A percentile compares a stretch with the other conserved stretches of the same genome.
Evolutionary conservation across 129 eudicot species (phyloP).

Genomic region (Tagetes erecta): DNA sequence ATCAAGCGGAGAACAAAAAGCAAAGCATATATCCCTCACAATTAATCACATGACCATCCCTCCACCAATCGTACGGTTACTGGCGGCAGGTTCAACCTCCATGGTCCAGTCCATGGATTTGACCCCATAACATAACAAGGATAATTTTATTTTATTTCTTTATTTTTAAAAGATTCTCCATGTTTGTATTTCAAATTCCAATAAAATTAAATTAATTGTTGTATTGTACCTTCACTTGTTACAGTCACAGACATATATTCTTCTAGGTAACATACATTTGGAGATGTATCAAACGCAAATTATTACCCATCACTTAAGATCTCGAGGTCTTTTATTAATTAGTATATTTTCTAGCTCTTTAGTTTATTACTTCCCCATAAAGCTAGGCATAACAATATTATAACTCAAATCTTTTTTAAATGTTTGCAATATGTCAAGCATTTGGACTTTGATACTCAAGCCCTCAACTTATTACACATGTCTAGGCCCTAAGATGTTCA

Average conservation of each 20-base stretch:
- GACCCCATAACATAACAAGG: constrained; percentile 23
- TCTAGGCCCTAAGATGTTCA: too few species aligned
- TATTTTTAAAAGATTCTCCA: constrained; percentile 23
- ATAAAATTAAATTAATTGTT: constrained; percentile 9
- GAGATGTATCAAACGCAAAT: constrained; percentile 35
- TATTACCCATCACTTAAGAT: constrained; percentile 25
- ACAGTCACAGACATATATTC: constrained; percentile 34
- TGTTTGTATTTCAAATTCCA: constrained; percentile 33
- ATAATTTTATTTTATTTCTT: background rate
- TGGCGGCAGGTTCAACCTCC: constrained; percentile 20
- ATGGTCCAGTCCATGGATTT: constrained; percentile 23
- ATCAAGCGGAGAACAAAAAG: too few species aligned
- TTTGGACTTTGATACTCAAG: too few species aligned
- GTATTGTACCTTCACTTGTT: constrained; percentile 20
- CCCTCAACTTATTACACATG: too few species aligned
- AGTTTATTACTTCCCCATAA: background rate
- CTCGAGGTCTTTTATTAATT: constrained; percentile 15
- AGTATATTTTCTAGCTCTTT: background rate
- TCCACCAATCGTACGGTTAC: constrained; percentile 7
- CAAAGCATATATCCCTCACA: too few species aligned
- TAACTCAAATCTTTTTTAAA: too few species aligned
- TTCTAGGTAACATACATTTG: constrained; percentile 39
- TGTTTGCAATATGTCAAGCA: too few species aligned
- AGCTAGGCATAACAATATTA: too few species aligned
- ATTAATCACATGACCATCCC: background rate